phyloP scores from a whole-genome alignment of 164 flowering plant species.

The Nymphaea colorata region DNA sequence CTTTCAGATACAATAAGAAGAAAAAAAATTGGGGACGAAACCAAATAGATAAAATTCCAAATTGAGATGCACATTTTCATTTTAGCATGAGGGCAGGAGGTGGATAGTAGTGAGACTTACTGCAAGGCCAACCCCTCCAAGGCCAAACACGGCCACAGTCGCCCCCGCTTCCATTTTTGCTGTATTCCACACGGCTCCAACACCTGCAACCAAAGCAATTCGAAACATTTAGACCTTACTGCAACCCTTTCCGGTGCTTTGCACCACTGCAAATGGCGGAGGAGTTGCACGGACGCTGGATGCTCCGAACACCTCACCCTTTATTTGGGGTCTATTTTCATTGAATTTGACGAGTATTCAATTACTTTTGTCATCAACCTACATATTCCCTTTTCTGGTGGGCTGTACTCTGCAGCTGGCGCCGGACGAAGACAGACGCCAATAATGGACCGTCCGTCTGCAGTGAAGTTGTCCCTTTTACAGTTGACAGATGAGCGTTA shows the following conservation, averaged over 20 bases:
- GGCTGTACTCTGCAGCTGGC: neutral
- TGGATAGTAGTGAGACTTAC: constrained; percentile 17
- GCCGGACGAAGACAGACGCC: too few species aligned
- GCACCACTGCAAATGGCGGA: too few species aligned
- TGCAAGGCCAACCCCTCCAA: constrained; percentile 77
- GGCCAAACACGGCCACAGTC: constrained; percentile 51
- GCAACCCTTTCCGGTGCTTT: neutral
- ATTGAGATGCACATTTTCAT: too few species aligned
- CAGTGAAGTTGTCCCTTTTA: too few species aligned
- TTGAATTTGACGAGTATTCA: neutral
- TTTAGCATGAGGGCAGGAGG: too few species aligned
- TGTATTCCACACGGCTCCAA: constrained; percentile 76
- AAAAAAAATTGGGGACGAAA: too few species aligned
- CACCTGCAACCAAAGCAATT: constrained; percentile 16
- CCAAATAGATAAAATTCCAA: too few species aligned
- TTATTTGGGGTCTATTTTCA: neutral
- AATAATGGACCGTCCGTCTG: too few species aligned
- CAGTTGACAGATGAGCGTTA: too few species aligned
- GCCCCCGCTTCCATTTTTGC: constrained; percentile 57
- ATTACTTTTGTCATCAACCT: neutral
- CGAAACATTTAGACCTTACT: too few species aligned
- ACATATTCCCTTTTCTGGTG: neutral
- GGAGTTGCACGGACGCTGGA: too few species aligned
- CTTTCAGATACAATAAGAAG: too few species aligned
- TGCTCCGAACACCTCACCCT: neutral